These are phyloP conservation scores for Mycena chlorophos DNA, from an alignment of 768 basidiomycete genomes.

Conservation along the genomic window DNA sequence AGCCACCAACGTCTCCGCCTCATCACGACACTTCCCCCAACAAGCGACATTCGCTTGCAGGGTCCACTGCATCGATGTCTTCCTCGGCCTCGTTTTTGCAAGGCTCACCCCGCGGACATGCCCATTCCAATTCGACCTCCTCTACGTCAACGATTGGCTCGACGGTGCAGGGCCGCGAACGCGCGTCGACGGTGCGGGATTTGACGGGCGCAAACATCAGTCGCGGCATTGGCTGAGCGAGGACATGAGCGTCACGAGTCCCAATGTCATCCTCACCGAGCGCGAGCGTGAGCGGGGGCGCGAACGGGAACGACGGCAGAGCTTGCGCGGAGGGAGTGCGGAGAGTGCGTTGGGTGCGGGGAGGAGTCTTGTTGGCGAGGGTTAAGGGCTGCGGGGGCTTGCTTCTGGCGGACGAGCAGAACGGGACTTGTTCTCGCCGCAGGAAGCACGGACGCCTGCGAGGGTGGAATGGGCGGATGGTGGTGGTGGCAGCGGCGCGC, in stretches of 20 bases:
- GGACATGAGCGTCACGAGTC: conserved; percentile 8
- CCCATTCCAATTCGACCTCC: conserved; percentile 23
- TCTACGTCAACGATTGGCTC: conserved; percentile 20
- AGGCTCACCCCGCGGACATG: conserved; percentile 22
- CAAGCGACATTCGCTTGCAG: conserved; percentile 25
- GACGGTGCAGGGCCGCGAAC: conserved; percentile 20
- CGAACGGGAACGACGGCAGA: conserved; percentile 52
- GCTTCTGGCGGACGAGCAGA: conserved; percentile 24
- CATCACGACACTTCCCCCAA: conserved; percentile 18
- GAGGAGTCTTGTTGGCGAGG: conserved; percentile 65
- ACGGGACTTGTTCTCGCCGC: conserved; percentile 14
- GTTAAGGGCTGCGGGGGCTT: conserved; percentile 72
- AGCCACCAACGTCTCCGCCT: conserved; percentile 16
- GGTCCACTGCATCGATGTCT: conserved; percentile 26
- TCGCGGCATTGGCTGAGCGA: conserved; percentile 52
- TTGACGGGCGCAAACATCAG: conserved; percentile 49
- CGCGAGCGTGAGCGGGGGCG: background rate
- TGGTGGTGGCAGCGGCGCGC: conserved; percentile 23
- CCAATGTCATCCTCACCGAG: no score
- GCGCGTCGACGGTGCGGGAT: conserved; percentile 51
- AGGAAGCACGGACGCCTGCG: conserved; percentile 24
- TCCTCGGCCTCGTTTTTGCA: conserved; percentile 19
- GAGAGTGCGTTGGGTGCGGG: conserved; percentile 60
- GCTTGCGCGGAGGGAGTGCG: conserved; percentile 63
- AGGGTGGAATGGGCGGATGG: conserved; percentile 26